Base-by-base conservation (phyloP, 2,329 filamentous ascomycete genomes). In the Sarocladiaceae sp. region DNA sequence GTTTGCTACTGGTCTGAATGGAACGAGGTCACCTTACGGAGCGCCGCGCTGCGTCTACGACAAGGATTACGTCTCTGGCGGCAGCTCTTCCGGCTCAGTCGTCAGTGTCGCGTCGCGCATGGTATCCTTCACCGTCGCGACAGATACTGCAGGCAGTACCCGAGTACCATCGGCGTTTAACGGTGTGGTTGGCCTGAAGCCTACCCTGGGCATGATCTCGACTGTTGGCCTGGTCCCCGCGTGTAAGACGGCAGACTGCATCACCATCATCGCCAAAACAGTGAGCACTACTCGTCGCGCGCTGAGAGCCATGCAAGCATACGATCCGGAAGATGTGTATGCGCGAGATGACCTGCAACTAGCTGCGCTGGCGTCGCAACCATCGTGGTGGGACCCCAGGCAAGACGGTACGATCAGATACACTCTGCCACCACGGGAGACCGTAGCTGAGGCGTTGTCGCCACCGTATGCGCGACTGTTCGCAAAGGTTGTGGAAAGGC, bases 1-100 rank as follows among this genome's bases (percentile, higher is more conserved):
- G 62, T 70, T 85, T 3, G 82, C 81, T 2, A 84, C 81, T 1
- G 82, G 82, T 1, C 69, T 85, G 2, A 78, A 75, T 12, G 82
- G 81, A 15, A 79, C 76, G 42, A 74, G 80, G 25, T 82, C 78
- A 2, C 78, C 80, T 0, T 83, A 78, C 55, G 82, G 81, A 37
- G 70, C 60, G 65, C 55, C 62, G 4, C 44, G 76, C 73, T 52
- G 80, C 49, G 61, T 64, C 2, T 64, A 60, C 50, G 59, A 60
- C 51, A 51, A 51, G 1, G 55, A 58, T 10, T 59, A 63, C 52
- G 59, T 68, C 17, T 56, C 62, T 0, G 80, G 79, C 11, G 81
- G 80, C 7, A 82, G 78, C 1, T 81, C 76, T 8, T 79, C 76
- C 2, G 81, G 81, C 10, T 78, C 73, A 18, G 73, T 73, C 6